Conservation (phyloP, 768 basidiomycete genomes). For the Trametes cinnabarina region DNA sequence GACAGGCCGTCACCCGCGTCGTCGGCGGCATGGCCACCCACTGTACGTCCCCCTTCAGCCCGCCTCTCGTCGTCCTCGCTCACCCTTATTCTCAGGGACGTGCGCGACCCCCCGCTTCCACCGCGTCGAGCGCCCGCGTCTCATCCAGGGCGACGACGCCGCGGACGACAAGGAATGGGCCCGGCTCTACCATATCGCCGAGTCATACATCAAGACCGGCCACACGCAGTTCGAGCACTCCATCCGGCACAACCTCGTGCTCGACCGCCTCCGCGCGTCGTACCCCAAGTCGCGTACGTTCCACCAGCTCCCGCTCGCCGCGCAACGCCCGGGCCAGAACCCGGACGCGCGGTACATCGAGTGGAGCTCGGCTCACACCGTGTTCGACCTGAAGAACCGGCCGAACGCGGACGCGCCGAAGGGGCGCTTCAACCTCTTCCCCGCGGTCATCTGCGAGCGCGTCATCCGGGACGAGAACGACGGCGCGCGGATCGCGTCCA, state of each 20-base stretch:
- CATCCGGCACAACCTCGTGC: conserved; percentile 26
- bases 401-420: not conserved
- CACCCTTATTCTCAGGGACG: conserved; percentile 8
- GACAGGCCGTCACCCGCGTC: conserved; percentile 25
- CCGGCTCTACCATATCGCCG: conserved; percentile 20
- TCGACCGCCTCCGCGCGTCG: conserved; percentile 12
- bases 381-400: conserved; percentile 9
- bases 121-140: conserved; percentile 17
- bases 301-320: conserved; percentile 24
- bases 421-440: conserved; percentile 16
- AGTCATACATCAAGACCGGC: conserved; percentile 21
- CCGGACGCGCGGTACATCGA: conserved; percentile 21
- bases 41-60: not conserved
- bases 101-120: conserved; percentile 24
- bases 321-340: conserved; percentile 21
- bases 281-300: conserved; percentile 9
- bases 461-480: not conserved
- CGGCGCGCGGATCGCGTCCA: not conserved
- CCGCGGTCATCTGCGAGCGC: conserved; percentile 20
- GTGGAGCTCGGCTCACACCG: conserved; percentile 23
- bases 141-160: conserved; percentile 1
- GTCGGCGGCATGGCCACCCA: conserved; percentile 29
- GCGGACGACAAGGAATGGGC: conserved; percentile 14
- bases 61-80: not conserved
- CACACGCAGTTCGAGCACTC: conserved; percentile 21